Conservation (phyloP, 495 filamentous ascomycete genomes). For the Trichoderma erinaceum region DNA sequence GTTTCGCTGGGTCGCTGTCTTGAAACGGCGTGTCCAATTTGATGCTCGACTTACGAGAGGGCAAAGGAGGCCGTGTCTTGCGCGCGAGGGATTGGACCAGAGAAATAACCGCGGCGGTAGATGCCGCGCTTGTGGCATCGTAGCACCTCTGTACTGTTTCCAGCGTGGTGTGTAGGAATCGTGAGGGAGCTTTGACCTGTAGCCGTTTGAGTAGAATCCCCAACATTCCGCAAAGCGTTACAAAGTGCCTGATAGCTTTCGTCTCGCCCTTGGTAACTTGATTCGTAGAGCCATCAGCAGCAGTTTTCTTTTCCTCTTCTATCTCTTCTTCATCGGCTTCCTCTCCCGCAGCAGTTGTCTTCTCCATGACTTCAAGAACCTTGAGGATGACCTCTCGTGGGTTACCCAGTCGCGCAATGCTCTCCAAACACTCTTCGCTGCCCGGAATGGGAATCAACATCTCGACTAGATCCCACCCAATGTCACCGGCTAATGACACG, state of each 20-base stretch:
- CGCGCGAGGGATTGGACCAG: conserved; percentile 70
- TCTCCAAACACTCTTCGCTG: conserved; percentile 67
- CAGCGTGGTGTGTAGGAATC: conserved; percentile 86
- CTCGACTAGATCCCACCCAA: conserved; percentile 93
- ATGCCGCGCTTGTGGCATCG: conserved; percentile 50
- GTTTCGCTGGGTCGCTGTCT: conserved; percentile 40
- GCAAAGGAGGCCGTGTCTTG: conserved; percentile 65
- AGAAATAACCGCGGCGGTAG: conserved; percentile 67
- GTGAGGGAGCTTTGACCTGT: conserved; percentile 82
- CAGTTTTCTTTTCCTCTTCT: conserved; percentile 27
- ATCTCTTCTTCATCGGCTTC: conserved; percentile 46
- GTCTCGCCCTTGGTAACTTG: conserved; percentile 18
- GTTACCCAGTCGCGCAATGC: conserved; percentile 74
- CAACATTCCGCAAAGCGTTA: conserved; percentile 71
- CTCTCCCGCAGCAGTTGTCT: conserved; percentile 22
- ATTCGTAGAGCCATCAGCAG: conserved; percentile 28
- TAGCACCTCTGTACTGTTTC: conserved; percentile 69
- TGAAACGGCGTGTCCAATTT: conserved; percentile 45
- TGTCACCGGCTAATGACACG: conserved; percentile 75
- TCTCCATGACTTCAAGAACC: conserved; percentile 60
- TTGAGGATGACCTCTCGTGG: conserved; percentile 91
- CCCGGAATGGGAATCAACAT: conserved; percentile 73
- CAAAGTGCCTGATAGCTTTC: conserved; percentile 51
- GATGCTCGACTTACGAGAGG: conserved; percentile 59
- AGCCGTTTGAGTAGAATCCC: conserved; percentile 81